Evolutionary conservation across 306 rosid species (phyloP).

Genomic region (Gleditsia sinensis): DNA sequence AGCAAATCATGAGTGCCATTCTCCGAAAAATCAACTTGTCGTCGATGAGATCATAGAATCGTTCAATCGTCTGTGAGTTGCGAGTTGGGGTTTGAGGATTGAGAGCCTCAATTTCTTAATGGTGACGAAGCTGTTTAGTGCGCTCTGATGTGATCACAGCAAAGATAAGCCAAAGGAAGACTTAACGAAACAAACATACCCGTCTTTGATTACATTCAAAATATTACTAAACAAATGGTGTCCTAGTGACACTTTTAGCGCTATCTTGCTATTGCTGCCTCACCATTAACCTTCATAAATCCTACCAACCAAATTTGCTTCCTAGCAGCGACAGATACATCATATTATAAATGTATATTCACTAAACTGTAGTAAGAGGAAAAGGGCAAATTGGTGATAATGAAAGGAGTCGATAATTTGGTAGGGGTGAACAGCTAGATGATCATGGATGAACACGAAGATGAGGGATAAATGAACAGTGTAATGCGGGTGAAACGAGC

Average conservation of each 20-base stretch:
- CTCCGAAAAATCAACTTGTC: conserved; percentile 9
- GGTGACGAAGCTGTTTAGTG: neutral
- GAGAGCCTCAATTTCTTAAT: neutral
- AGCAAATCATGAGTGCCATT: neutral
- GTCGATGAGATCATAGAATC: conserved; percentile 7
- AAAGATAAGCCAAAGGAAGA: conserved; percentile 1
- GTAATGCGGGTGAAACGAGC: conserved; percentile 14
- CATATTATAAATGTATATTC: neutral
- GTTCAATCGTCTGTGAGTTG: neutral
- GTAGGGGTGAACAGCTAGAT: conserved; percentile 29
- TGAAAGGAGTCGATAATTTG: conserved; percentile 22
- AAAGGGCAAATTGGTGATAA: conserved; percentile 29
- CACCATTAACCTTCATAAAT: conserved; percentile 15
- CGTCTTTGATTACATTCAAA: neutral
- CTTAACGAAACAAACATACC: neutral
- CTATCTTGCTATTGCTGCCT: conserved; percentile 33
- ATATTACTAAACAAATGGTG: neutral
- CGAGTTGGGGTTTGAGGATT: neutral
- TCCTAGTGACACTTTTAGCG: too few species aligned
- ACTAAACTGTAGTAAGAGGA: neutral
- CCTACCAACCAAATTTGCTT: conserved; percentile 30
- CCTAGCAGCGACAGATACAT: neutral
- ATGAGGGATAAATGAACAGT: conserved; percentile 59
- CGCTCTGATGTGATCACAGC: conserved; percentile 3
- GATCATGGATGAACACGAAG: conserved; percentile 28